Percentiles rank a stretch among this genome's conserved stretches.
phyloP scores from a whole-genome alignment of 495 filamentous ascomycete genomes.

The Penicillium diatomitis region DNA sequence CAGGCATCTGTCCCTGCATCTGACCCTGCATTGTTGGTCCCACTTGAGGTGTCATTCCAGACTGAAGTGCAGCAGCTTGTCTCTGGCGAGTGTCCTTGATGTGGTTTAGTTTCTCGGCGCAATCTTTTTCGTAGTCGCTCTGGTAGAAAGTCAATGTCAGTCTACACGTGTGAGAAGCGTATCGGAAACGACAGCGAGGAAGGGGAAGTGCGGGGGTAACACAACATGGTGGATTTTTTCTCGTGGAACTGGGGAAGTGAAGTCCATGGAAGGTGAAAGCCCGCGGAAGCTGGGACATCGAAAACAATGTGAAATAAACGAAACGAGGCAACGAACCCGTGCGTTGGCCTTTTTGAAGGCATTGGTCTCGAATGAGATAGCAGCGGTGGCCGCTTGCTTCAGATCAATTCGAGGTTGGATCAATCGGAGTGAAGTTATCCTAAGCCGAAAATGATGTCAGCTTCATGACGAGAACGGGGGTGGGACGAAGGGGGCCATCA shows the following conservation, averaged over 20 bases:
- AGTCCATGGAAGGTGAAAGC: no score
- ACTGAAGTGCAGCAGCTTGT: constrained; percentile 36
- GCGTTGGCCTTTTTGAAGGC: constrained; percentile 38
- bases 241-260: no score
- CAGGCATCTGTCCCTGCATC: constrained; percentile 8
- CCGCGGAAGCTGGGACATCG: neutral
- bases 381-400: constrained; percentile 31
- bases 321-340: constrained; percentile 23
- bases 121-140: constrained; percentile 40
- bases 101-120: constrained; percentile 38
- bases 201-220: neutral
- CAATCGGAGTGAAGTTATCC: constrained; percentile 41
- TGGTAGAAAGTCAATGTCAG: constrained; percentile 9
- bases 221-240: no score
- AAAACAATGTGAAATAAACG: neutral
- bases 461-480: neutral
- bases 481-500: neutral
- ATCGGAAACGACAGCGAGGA: neutral
- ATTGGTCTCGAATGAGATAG: constrained; percentile 40
- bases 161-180: neutral
- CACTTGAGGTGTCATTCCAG: constrained; percentile 37
- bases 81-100: constrained; percentile 38
- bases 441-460: constrained; percentile 8
- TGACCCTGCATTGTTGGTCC: constrained; percentile 31
- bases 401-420: constrained; percentile 40